Percentiles rank a stretch among this genome's conserved stretches.
Conservation (phyloP, 768 basidiomycete species). For the Trametes maxima region DNA sequence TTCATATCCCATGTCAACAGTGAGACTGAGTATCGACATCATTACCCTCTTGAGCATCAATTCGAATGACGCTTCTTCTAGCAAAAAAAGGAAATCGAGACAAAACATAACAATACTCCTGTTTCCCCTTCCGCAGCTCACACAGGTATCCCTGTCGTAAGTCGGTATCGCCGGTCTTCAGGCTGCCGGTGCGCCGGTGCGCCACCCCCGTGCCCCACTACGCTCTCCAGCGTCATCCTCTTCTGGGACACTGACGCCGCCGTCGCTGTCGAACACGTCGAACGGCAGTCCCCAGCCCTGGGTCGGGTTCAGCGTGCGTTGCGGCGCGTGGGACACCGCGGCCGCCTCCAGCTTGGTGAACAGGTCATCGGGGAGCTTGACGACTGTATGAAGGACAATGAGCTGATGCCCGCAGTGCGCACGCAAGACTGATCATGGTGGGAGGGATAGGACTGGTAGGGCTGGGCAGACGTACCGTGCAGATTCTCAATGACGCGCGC, state of each 20-base stretch:
- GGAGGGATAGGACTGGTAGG: not conserved
- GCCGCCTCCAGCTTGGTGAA: constrained; percentile 51
- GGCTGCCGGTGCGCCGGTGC: not conserved
- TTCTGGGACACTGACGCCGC: constrained; percentile 18
- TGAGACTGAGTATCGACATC: too few relatives aligned
- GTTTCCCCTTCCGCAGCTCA: too few relatives aligned
- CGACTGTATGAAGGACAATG: constrained; percentile 24
- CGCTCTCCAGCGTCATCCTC: constrained; percentile 6
- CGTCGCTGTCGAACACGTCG: constrained; percentile 61
- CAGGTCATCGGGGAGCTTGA: constrained; percentile 40
- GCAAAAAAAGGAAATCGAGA: too few relatives aligned
- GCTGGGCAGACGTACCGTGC: constrained; percentile 45
- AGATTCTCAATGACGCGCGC: constrained; percentile 71
- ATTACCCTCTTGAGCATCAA: too few relatives aligned
- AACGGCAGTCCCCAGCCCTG: constrained; percentile 58
- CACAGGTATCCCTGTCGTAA: not conserved
- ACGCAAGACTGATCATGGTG: not conserved
- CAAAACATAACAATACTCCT: too few relatives aligned
- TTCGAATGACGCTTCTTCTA: too few relatives aligned
- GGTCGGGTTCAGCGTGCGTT: constrained; percentile 61
- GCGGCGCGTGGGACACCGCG: constrained; percentile 55
- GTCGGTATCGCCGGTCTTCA: not conserved
- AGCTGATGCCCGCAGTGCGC: not conserved
- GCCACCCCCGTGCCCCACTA: not conserved
- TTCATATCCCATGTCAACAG: too few relatives aligned